A percentile compares a stretch with the other conserved stretches of the same genome.
phyloP scores from a whole-genome alignment of 2,329 filamentous ascomycete species.

The Colletotrichum ledebouriae region DNA sequence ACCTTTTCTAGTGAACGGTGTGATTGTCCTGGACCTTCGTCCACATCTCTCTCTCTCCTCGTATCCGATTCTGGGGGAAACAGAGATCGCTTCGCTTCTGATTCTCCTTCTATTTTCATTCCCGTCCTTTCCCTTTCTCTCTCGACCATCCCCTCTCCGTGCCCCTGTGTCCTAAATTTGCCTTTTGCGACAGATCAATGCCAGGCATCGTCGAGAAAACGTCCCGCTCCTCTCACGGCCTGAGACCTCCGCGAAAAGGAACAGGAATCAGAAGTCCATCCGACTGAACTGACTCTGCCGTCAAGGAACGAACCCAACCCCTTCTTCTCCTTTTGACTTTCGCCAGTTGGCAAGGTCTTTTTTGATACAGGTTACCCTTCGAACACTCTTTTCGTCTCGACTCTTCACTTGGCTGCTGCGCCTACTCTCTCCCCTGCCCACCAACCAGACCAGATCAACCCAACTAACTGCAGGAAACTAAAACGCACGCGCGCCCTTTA shows the following conservation, averaged over 20 bases:
- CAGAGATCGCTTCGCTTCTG: slow-evolving; percentile 37
- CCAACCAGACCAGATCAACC: slow-evolving; percentile 25
- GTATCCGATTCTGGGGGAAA: slow-evolving; percentile 42
- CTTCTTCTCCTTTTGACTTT: background rate
- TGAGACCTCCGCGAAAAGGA: slow-evolving; percentile 21
- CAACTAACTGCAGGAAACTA: slow-evolving; percentile 31
- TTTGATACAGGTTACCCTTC: slow-evolving; percentile 14
- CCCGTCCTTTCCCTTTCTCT: slow-evolving; percentile 5
- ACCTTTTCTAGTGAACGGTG: background rate
- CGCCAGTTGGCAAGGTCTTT: background rate
- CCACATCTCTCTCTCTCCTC: slow-evolving; percentile 25
- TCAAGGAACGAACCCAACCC: slow-evolving; percentile 6
- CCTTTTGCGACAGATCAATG: slow-evolving; percentile 30
- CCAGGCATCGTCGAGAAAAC: slow-evolving; percentile 29
- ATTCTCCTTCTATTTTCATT: slow-evolving; percentile 26
- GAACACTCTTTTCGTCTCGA: slow-evolving; percentile 36
- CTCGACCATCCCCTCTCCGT: slow-evolving; percentile 14
- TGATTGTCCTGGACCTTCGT: slow-evolving; percentile 8
- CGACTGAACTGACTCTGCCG: slow-evolving; percentile 3
- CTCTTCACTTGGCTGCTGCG: slow-evolving; percentile 34
- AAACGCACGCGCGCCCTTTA: slow-evolving; percentile 30
- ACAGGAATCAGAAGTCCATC: slow-evolving; percentile 3
- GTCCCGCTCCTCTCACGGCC: slow-evolving; percentile 16
- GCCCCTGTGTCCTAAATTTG: slow-evolving; percentile 25
- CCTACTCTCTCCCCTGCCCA: slow-evolving; percentile 31